These are phyloP conservation scores for Aspergillus ochraceoroseus DNA, from an alignment of 2,329 filamentous ascomycete species.

Conservation along the genomic window DNA sequence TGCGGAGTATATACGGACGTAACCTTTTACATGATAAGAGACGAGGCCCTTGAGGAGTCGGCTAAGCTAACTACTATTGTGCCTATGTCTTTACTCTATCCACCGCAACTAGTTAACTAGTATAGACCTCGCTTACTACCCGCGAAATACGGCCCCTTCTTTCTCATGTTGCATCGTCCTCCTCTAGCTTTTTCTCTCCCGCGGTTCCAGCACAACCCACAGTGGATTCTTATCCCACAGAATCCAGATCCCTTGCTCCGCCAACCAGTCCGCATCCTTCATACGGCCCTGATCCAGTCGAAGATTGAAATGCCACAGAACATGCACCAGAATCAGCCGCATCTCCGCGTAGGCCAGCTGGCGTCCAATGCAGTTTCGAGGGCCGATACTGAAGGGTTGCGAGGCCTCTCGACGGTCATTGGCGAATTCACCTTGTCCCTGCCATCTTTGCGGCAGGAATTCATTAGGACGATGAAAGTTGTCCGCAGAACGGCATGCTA, in stretches of 20 bases:
- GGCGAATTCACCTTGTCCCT: conserved; percentile 12
- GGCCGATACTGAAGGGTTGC: conserved; percentile 13
- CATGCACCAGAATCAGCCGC: conserved; percentile 25
- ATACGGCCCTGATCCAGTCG: neutral
- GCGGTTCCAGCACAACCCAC: neutral
- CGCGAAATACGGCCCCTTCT: too few relatives aligned
- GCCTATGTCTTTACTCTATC: too few relatives aligned
- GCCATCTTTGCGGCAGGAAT: conserved; percentile 29
- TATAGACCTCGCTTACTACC: too few relatives aligned
- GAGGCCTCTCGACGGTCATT: conserved; percentile 23
- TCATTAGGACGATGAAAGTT: conserved; percentile 12
- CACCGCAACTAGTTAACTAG: too few relatives aligned
- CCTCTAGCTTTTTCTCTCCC: neutral
- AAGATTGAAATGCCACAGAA: conserved; percentile 18
- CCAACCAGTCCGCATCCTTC: conserved; percentile 1
- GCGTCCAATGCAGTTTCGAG: conserved; percentile 12
- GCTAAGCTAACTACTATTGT: too few relatives aligned
- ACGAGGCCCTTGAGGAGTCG: too few relatives aligned
- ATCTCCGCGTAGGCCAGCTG: conserved; percentile 26
- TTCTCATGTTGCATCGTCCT: too few relatives aligned
- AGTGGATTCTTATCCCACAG: conserved; percentile 1
- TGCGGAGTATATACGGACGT: too few relatives aligned
- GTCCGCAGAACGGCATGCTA: conserved; percentile 5
- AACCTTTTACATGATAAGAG: too few relatives aligned
- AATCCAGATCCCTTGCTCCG: conserved; percentile 1